phyloP scores from a whole-genome alignment of 768 basidiomycete species.

The Phylloporus sp. region DNA sequence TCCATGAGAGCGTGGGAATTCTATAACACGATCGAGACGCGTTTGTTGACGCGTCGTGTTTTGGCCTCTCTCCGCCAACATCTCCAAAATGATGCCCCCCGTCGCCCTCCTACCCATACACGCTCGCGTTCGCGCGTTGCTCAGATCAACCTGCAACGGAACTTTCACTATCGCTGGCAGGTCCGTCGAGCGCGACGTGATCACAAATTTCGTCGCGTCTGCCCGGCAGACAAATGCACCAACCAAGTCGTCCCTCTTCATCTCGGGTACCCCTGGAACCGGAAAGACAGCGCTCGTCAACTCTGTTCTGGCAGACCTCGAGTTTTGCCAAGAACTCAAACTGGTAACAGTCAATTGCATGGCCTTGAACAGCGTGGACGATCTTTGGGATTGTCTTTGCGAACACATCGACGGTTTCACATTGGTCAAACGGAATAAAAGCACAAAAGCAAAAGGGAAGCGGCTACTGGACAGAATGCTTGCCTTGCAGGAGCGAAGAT shows the following conservation, averaged over 20 bases:
- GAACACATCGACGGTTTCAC: slow-evolving; percentile 44
- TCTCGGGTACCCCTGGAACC: slow-evolving; percentile 90
- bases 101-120: slow-evolving; percentile 38
- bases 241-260: slow-evolving; percentile 57
- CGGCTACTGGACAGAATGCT: slow-evolving; percentile 46
- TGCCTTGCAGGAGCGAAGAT: slow-evolving; percentile 44
- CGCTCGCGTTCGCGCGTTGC: slow-evolving; percentile 63
- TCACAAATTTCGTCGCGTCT: slow-evolving; percentile 54
- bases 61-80: slow-evolving; percentile 45
- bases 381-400: slow-evolving; percentile 63
- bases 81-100: slow-evolving; percentile 59
- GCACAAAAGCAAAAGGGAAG: slow-evolving; percentile 43
- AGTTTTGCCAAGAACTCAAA: slow-evolving; percentile 37
- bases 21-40: slow-evolving; percentile 15
- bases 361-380: slow-evolving; percentile 62
- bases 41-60: slow-evolving; percentile 30
- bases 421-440: slow-evolving; percentile 33
- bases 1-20: slow-evolving; percentile 25
- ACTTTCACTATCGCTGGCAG: slow-evolving; percentile 59
- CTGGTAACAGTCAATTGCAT: slow-evolving; percentile 74
- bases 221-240: slow-evolving; percentile 38
- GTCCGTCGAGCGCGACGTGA: slow-evolving; percentile 51
- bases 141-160: slow-evolving; percentile 66
- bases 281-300: slow-evolving; percentile 87
- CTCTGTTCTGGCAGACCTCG: slow-evolving; percentile 47